A percentile compares a stretch with the other conserved stretches of the same genome.
phyloP scores from a whole-genome alignment of 2,329 filamentous ascomycete species.

The Diplodia corticola region DNA sequence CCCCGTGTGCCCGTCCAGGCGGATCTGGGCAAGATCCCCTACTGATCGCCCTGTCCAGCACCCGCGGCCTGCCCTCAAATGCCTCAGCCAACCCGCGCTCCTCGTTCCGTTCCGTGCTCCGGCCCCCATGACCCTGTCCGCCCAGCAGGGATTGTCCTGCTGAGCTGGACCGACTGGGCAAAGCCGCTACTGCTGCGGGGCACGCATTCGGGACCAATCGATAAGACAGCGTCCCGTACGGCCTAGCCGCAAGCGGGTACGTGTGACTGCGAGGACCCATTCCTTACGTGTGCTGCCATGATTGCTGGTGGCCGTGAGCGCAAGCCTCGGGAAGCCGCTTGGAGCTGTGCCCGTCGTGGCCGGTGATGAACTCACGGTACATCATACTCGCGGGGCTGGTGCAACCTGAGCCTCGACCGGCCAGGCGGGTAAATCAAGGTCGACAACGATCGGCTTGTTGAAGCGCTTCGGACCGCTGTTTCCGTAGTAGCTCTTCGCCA shows the following conservation, averaged over 20 bases:
- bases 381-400: neutral
- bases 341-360: conserved; percentile 3
- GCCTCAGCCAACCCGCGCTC: conserved; percentile 9
- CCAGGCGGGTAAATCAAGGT: conserved; percentile 64
- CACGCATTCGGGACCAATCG: neutral
- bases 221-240: neutral
- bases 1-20: conserved; percentile 6
- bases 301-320: conserved; percentile 1
- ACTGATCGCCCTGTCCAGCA: conserved; percentile 17
- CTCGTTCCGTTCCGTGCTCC: conserved; percentile 12
- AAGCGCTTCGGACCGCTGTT: conserved; percentile 58
- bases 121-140: conserved; percentile 4
- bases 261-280: conserved; percentile 7
- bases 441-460: conserved; percentile 82
- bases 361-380: conserved; percentile 9
- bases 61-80: conserved; percentile 9
- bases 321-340: conserved; percentile 3
- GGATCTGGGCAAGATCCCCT: conserved; percentile 20
- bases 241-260: conserved; percentile 10
- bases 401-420: neutral
- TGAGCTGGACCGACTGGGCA: conserved; percentile 9
- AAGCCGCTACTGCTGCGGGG: conserved; percentile 5
- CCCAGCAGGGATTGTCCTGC: neutral
- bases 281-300: conserved; percentile 20
- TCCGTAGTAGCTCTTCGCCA: conserved; percentile 60